These are phyloP conservation scores for Euryodendron excelsum DNA, from an alignment of 148 eudicot genomes.

Conservation along the genomic window DNA sequence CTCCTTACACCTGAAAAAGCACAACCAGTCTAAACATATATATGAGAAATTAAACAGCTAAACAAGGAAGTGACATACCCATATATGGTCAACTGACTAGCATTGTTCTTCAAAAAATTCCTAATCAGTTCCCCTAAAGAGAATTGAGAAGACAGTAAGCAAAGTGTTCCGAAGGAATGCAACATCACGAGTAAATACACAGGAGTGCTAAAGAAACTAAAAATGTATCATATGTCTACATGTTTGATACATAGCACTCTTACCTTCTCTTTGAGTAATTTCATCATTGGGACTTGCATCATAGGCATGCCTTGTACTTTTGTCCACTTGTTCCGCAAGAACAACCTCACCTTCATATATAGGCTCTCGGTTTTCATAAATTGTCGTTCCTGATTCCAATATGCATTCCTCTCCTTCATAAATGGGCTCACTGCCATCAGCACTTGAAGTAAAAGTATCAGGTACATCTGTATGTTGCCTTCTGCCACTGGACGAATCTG, in stretches of 20 bases:
- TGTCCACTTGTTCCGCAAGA: conserved; percentile 71
- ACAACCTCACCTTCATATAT: conserved; percentile 87
- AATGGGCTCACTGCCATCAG: conserved; percentile 70
- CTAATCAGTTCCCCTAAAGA: conserved; percentile 62
- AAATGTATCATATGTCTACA: neutral
- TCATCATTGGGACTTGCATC: conserved; percentile 36
- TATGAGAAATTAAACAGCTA: neutral
- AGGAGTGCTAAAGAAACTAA: neutral
- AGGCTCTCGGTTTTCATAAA: conserved; percentile 61
- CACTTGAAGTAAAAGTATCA: conserved; percentile 47
- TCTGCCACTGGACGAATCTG: conserved; percentile 38
- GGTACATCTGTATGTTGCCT: conserved; percentile 37
- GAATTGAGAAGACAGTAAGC: conserved; percentile 10
- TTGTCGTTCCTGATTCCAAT: conserved; percentile 44
- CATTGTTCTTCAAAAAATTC: conserved; percentile 73
- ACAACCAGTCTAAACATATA: neutral
- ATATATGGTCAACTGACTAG: conserved; percentile 78
- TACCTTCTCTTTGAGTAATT: conserved; percentile 65
- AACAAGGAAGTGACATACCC: conserved; percentile 49
- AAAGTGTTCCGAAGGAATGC: neutral
- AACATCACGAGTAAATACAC: neutral
- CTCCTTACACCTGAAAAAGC: neutral
- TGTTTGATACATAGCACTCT: conserved; percentile 8
- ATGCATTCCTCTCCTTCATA: conserved; percentile 97
- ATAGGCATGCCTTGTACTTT: conserved; percentile 25